Percentiles rank a stretch among this genome's conserved stretches.
These are phyloP conservation scores for Schizochytrium sp. DNA, from an alignment of 108 stramenopile species.

Conservation along the genomic window DNA sequence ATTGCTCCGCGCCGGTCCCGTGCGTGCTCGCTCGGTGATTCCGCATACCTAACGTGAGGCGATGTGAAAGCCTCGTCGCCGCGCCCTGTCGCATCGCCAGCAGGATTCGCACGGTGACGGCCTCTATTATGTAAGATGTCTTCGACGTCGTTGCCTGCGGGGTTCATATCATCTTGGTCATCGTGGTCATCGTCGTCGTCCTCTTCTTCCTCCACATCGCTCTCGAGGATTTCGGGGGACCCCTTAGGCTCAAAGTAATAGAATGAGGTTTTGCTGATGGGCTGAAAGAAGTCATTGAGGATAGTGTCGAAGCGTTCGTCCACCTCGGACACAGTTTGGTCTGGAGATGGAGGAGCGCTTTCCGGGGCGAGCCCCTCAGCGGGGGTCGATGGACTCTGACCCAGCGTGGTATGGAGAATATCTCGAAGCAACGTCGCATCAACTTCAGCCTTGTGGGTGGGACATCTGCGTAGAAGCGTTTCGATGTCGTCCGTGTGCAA, in stretches of 20 bases:
- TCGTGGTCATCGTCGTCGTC: constrained; percentile 6
- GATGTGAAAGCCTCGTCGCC: too few relatives aligned
- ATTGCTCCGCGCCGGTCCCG: neutral
- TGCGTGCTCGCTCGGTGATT: neutral
- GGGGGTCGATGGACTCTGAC: neutral
- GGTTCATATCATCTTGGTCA: too few relatives aligned
- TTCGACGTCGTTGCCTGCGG: too few relatives aligned
- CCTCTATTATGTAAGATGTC: too few relatives aligned
- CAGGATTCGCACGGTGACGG: too few relatives aligned
- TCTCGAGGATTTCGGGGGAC: neutral
- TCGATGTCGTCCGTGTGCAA: constrained; percentile 3
- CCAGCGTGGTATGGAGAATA: neutral
- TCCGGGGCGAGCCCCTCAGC: neutral
- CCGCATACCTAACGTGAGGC: neutral
- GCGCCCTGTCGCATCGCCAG: too few relatives aligned
- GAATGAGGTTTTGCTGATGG: neutral
- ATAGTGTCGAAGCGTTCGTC: neutral
- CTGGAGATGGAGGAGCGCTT: neutral
- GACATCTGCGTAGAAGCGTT: neutral
- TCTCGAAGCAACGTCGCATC: neutral
- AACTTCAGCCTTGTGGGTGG: neutral
- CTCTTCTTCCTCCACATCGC: neutral
- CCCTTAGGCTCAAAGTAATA: neutral
- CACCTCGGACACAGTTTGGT: neutral
- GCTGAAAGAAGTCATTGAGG: neutral